These are phyloP conservation scores for Penicillium malachiteum DNA, from an alignment of 495 filamentous ascomycete species.

Conservation along the genomic window DNA sequence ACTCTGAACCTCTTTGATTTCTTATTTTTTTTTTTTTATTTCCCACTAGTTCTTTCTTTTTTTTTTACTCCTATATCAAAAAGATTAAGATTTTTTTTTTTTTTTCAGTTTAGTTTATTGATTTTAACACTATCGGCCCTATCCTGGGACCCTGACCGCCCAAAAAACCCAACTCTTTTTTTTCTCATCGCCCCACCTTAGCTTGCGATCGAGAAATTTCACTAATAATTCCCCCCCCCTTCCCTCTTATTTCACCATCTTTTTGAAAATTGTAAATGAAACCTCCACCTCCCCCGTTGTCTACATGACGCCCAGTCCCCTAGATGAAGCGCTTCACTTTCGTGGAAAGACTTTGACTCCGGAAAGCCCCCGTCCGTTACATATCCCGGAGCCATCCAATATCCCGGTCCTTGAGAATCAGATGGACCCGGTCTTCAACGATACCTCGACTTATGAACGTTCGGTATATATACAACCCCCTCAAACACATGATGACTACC, in stretches of 20 bases:
- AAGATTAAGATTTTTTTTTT: background rate
- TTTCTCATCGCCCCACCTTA: conserved; percentile 36
- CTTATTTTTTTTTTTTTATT: conserved; percentile 7
- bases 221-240: background rate
- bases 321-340: conserved; percentile 63
- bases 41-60: conserved; percentile 9
- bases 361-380: conserved; percentile 68
- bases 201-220: conserved; percentile 32
- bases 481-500: conserved; percentile 18
- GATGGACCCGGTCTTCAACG: conserved; percentile 71
- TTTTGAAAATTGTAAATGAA: conserved; percentile 40
- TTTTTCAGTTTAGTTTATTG: conserved; percentile 4
- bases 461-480: conserved; percentile 16
- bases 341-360: conserved; percentile 69
- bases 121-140: conserved; percentile 1
- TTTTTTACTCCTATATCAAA: background rate
- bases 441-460: conserved; percentile 56
- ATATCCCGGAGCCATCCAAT: conserved; percentile 67
- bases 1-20: background rate
- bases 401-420: conserved; percentile 71
- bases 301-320: conserved; percentile 64
- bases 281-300: conserved; percentile 30
- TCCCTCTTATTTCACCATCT: conserved; percentile 8
- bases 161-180: conserved; percentile 9
- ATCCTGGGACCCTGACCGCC: conserved; percentile 16